Conservation (phyloP, 257 asterid species). For the Leonotis leonurus region DNA sequence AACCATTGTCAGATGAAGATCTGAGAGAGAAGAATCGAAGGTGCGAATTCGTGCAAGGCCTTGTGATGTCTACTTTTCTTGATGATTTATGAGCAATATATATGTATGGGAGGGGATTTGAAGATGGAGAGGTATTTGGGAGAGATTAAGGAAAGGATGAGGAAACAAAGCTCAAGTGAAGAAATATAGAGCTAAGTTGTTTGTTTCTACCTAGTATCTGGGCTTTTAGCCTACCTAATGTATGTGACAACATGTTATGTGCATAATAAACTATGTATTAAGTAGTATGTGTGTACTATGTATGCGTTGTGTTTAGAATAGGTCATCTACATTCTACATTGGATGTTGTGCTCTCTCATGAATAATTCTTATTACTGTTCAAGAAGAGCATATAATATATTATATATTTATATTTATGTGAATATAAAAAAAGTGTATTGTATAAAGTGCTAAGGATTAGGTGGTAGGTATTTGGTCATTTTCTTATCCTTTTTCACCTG, state of each 20-base stretch:
- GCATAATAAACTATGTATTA: slow-evolving; percentile 7
- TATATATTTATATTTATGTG: no score
- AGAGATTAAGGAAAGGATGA: slow-evolving; percentile 15
- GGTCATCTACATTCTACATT: neutral
- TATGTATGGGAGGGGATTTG: slow-evolving; percentile 11
- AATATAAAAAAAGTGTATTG: no score
- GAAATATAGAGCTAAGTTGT: slow-evolving; percentile 3
- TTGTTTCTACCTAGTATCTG: neutral
- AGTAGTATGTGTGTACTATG: neutral
- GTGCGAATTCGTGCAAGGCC: slow-evolving; percentile 65
- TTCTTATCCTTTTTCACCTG: no score
- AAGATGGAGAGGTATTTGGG: slow-evolving; percentile 19
- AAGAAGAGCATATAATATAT: no score
- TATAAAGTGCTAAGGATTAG: no score
- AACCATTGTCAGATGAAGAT: slow-evolving; percentile 52
- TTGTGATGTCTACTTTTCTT: slow-evolving; percentile 58
- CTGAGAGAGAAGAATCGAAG: slow-evolving; percentile 58
- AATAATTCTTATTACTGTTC: no score
- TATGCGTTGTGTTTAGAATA: neutral
- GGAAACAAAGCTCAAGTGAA: no score
- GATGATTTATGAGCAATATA: slow-evolving; percentile 29
- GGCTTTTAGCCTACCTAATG: neutral
- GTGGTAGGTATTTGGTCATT: no score
- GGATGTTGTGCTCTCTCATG: neutral
- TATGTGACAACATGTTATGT: slow-evolving; percentile 9